These are phyloP conservation scores for Drechslera avenae DNA, from an alignment of 2,329 filamentous ascomycete species.

Conservation along the genomic window DNA sequence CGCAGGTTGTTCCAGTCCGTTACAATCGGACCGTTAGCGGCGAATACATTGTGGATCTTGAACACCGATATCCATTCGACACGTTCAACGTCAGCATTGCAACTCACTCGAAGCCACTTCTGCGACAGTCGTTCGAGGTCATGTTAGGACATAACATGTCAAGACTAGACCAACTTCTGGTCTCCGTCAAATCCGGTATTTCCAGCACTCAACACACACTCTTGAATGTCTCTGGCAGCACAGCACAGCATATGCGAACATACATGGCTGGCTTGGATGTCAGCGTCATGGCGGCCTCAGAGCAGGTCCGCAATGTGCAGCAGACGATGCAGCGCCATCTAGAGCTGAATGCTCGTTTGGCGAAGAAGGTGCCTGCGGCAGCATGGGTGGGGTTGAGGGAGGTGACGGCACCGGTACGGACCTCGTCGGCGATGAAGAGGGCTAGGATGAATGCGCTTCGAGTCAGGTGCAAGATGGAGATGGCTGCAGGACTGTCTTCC, in stretches of 20 bases:
- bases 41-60: slow-evolving; percentile 58
- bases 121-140: slow-evolving; percentile 43
- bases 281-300: slow-evolving; percentile 2
- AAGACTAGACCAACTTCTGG: slow-evolving; percentile 28
- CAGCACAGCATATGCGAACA: slow-evolving; percentile 19
- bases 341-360: slow-evolving; percentile 3
- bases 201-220: slow-evolving; percentile 27
- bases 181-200: slow-evolving; percentile 25
- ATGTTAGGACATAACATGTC: slow-evolving; percentile 42
- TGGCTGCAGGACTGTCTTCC: slow-evolving; percentile 22
- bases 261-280: slow-evolving; percentile 11
- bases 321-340: slow-evolving; percentile 17
- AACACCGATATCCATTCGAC: slow-evolving; percentile 56
- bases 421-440: slow-evolving; percentile 32
- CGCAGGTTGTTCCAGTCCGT: slow-evolving; percentile 52
- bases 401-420: slow-evolving; percentile 34
- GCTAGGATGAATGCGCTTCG: slow-evolving; percentile 40
- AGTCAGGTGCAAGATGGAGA: slow-evolving; percentile 35
- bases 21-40: slow-evolving; percentile 58
- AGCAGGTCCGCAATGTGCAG: slow-evolving; percentile 13
- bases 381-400: slow-evolving; percentile 31
- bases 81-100: slow-evolving; percentile 56
- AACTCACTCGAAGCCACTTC: slow-evolving; percentile 44
- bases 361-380: slow-evolving; percentile 25
- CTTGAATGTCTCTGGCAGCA: slow-evolving; percentile 25